Percentiles rank a stretch among this genome's conserved stretches.
phyloP scores from a whole-genome alignment of 306 rosid genomes.

The Coriaria nepalensis region DNA sequence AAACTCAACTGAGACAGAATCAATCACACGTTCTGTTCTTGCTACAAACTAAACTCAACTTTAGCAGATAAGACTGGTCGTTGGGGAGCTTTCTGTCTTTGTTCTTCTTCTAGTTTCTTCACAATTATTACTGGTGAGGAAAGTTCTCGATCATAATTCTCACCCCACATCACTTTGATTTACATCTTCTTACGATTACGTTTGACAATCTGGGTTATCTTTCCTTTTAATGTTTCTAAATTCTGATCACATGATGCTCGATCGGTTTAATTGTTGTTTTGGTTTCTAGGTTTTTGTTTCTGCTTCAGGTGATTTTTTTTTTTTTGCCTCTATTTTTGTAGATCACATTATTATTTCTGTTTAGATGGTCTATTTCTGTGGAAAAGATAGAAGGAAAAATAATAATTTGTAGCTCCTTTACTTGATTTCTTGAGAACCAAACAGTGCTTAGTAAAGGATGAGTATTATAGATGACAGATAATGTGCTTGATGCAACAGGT shows the following conservation, averaged over 20 bases:
- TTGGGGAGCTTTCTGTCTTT: constrained; percentile 22
- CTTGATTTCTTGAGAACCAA: background rate
- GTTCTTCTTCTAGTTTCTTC: constrained; percentile 8
- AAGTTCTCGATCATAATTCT: background rate
- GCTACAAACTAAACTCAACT: too few relatives aligned
- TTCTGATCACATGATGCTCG: constrained; percentile 12
- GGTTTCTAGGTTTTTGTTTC: constrained; percentile 8
- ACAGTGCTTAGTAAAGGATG: too few relatives aligned
- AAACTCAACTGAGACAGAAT: too few relatives aligned
- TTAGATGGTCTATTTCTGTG: background rate
- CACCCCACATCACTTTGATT: constrained; percentile 13
- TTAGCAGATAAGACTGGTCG: constrained; percentile 51
- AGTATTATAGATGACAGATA: too few relatives aligned
- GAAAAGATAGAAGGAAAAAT: background rate
- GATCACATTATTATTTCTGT: background rate
- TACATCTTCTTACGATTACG: too few relatives aligned
- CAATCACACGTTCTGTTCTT: too few relatives aligned
- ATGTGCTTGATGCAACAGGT: constrained; percentile 20
- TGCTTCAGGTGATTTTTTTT: constrained; percentile 18
- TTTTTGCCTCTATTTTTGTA: constrained; percentile 4
- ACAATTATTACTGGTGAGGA: constrained; percentile 31
- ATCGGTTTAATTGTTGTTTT: constrained; percentile 15
- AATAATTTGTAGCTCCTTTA: background rate
- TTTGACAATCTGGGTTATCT: too few relatives aligned
- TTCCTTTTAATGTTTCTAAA: too few relatives aligned